Conservation (phyloP, 805 yeast species). For the Metschnikowia gruessii region DNA sequence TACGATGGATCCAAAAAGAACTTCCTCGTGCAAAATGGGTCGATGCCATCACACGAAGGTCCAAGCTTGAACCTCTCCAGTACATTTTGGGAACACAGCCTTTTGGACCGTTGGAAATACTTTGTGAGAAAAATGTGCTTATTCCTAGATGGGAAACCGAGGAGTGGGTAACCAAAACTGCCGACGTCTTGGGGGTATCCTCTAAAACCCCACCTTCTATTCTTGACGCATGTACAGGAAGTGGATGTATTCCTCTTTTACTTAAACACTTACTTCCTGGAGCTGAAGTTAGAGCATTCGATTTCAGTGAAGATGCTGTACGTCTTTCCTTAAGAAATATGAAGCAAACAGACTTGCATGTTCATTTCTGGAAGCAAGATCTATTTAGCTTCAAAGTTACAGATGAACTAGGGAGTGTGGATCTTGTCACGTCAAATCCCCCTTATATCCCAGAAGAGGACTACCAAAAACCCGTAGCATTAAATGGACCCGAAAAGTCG, state of each 20-base stretch:
- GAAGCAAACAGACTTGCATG: slow-evolving; percentile 9
- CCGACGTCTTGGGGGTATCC: slow-evolving; percentile 8
- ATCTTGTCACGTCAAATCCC: slow-evolving; percentile 79
- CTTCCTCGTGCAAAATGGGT: slow-evolving; percentile 47
- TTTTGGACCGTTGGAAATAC: slow-evolving; percentile 64
- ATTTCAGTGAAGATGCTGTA: slow-evolving; percentile 54
- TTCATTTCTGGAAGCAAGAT: slow-evolving; percentile 9
- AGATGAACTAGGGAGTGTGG: slow-evolving; percentile 25
- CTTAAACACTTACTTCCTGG: slow-evolving; percentile 29
- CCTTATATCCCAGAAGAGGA: slow-evolving; percentile 70
- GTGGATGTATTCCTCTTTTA: slow-evolving; percentile 74
- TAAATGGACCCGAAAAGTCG: slow-evolving; percentile 53
- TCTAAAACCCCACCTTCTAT: neutral
- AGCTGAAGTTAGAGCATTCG: slow-evolving; percentile 46
- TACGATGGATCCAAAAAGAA: slow-evolving; percentile 62
- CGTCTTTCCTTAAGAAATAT: slow-evolving; percentile 48
- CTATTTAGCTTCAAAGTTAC: slow-evolving; percentile 7
- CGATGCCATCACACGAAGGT: slow-evolving; percentile 53
- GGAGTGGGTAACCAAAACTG: slow-evolving; percentile 67
- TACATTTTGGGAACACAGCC: slow-evolving; percentile 86
- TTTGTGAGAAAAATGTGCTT: slow-evolving; percentile 62
- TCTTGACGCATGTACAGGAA: slow-evolving; percentile 22
- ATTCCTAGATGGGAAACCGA: slow-evolving; percentile 97
- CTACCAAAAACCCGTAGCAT: slow-evolving; percentile 30
- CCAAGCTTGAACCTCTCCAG: slow-evolving; percentile 67